Evolutionary conservation across 192 early-diverging fungal species (phyloP), one percentile per base, ranked within the genome.

Genomic region (Pilaira anomala): DNA sequence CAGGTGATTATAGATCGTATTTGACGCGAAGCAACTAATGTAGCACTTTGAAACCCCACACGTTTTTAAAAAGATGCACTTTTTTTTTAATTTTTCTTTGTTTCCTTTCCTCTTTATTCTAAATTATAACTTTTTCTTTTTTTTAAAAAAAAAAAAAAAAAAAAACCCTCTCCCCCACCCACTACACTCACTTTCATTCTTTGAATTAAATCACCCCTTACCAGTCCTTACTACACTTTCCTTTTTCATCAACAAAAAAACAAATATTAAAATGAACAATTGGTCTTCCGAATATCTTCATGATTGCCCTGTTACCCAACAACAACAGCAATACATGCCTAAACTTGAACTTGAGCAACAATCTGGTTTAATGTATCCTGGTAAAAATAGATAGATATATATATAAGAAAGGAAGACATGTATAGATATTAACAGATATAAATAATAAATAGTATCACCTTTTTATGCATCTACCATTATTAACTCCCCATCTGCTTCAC

Each of bases 271-370:
- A 51, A 63, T 63, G 62, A 63, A 63, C 62, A 63, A 63, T 48
- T 49, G 46, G 48, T 63, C 62, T 52, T 44, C 62, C 36, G 62
- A 63, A 51, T 63, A 63, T 49, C 46, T 63, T 28, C 50, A 63
- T 36, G 62, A 63, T 22, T 63, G 50, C 25, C 46, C 62, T 7
- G 48, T 63, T 52, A 21, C 56, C 24, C 56, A 58, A 40, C 40
- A 58, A 36, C 21, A 40, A 21, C 49, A 33, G 24, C 44, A 42
- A 48, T 41, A 39, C 46, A 49, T n/a, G 13, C 42, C 46, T 22
- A 57, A 57, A 18, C 7, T 41, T 16, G 55, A 41, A n/a, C 33
- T 40, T 49, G 48, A 28, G 33, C 48, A 63, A 9, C 62, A 63
- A 24, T 8, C 48, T 26, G 50, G 49, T 52, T 21, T 51, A 39